Percentiles rank a stretch among this genome's conserved stretches.
Evolutionary conservation across 495 filamentous ascomycete species (phyloP).

Genomic region (Cercophora scortea): DNA sequence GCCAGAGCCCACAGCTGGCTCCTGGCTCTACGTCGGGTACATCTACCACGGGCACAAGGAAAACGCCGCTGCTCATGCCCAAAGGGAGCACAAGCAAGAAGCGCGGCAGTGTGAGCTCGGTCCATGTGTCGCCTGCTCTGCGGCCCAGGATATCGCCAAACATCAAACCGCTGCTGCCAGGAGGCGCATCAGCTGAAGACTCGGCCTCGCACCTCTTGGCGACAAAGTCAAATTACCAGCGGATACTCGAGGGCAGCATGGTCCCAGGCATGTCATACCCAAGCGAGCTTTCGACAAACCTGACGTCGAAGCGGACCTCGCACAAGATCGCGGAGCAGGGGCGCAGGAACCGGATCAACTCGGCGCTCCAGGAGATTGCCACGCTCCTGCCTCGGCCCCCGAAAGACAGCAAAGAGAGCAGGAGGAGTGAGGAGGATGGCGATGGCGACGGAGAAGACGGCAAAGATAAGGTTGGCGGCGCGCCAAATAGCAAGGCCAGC

Average conservation of each 20-base stretch:
- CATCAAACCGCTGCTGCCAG: constrained; percentile 84
- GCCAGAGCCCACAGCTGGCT: constrained; percentile 46
- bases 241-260: constrained; percentile 87
- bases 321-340: constrained; percentile 98
- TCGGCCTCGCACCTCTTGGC: constrained; percentile 80
- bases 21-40: constrained; percentile 25
- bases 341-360: constrained; percentile 89
- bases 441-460: constrained; percentile 27
- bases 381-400: constrained; percentile 57
- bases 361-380: constrained; percentile 85
- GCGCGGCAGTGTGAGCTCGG: constrained; percentile 65
- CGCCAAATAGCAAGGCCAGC: constrained; percentile 81
- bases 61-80: constrained; percentile 37
- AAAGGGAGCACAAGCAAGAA: constrained; percentile 53
- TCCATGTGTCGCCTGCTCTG: constrained; percentile 71
- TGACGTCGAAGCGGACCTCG: constrained; percentile 93
- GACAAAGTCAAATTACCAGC: constrained; percentile 95
- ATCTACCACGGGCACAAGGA: constrained; percentile 26
- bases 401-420: constrained; percentile 32
- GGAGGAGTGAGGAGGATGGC: constrained; percentile 23
- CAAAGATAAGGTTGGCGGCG: constrained; percentile 29
- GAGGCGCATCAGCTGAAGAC: constrained; percentile 49
- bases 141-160: constrained; percentile 90
- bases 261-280: constrained; percentile 89
- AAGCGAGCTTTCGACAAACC: constrained; percentile 78